These are phyloP conservation scores for Akebia trifoliata DNA, from an alignment of 164 flowering plant genomes.

Conservation along the genomic window DNA sequence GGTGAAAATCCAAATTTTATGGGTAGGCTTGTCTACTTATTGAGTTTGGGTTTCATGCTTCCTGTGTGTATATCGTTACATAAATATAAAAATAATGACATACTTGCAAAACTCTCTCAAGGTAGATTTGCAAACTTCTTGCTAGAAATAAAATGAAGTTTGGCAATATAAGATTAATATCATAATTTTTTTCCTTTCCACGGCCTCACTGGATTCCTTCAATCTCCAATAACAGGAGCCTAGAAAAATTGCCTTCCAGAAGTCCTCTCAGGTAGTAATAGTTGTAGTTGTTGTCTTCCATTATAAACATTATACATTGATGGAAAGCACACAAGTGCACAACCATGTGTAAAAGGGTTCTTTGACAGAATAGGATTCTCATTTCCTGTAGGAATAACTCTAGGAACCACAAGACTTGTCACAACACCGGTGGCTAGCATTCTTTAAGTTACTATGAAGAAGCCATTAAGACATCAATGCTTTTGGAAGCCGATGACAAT, in stretches of 20 bases:
- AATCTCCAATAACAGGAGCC: conserved; percentile 86
- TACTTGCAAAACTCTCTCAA: neutral
- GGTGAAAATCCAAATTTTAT: too few relatives aligned
- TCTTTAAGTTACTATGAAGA: conserved; percentile 94
- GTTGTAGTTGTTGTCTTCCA: neutral
- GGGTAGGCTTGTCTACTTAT: too few relatives aligned
- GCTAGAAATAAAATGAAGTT: neutral
- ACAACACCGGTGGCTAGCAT: conserved; percentile 95
- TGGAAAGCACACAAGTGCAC: too few relatives aligned
- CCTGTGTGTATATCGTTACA: too few relatives aligned
- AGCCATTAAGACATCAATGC: conserved; percentile 70
- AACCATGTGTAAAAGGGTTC: too few relatives aligned
- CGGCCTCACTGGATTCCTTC: conserved; percentile 97
- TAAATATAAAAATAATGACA: too few relatives aligned
- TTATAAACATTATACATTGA: neutral
- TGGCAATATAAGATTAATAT: neutral
- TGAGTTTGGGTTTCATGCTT: too few relatives aligned
- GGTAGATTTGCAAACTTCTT: neutral
- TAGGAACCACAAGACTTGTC: conserved; percentile 84
- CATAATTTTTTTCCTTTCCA: conserved; percentile 18
- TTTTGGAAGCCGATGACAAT: conserved; percentile 43
- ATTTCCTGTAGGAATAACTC: conserved; percentile 61
- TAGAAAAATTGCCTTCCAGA: conserved; percentile 98
- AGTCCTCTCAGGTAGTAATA: conserved; percentile 68
- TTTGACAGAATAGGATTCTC: neutral